Percentiles rank a stretch among this genome's conserved stretches.
These are phyloP conservation scores for Carex scoparia DNA, from an alignment of 176 grass and related monocot genomes.

Conservation along the genomic window DNA sequence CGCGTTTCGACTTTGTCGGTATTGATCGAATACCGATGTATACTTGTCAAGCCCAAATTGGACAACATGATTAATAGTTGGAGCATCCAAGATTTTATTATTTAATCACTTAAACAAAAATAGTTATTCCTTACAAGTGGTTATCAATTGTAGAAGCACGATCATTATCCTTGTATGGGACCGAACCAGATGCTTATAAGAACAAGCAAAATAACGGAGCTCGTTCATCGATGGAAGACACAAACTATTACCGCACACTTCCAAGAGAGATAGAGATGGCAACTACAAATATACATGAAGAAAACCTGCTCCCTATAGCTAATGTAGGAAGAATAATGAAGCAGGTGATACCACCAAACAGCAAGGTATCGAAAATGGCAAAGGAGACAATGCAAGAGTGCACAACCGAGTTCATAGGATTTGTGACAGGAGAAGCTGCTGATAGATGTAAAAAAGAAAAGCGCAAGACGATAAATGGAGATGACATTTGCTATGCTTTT, in stretches of 20 bases:
- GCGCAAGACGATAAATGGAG: constrained; percentile 72
- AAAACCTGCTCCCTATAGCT: constrained; percentile 56
- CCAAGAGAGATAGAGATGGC: not conserved
- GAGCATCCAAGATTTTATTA: constrained; percentile 15
- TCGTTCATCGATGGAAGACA: not conserved
- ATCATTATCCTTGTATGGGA: constrained; percentile 20
- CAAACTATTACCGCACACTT: not conserved
- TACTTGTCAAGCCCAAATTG: not conserved
- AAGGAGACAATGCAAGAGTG: constrained; percentile 84
- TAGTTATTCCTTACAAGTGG: constrained; percentile 16
- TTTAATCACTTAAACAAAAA: constrained; percentile 4
- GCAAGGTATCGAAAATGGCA: constrained; percentile 64
- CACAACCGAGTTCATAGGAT: constrained; percentile 67
- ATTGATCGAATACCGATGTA: not conserved
- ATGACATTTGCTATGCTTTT: constrained; percentile 69
- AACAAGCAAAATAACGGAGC: not conserved
- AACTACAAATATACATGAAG: constrained; percentile 2
- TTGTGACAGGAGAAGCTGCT: constrained; percentile 66
- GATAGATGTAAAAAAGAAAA: constrained; percentile 58
- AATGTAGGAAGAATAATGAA: constrained; percentile 77
- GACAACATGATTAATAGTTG: not conserved
- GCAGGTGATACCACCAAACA: constrained; percentile 45
- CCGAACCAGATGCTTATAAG: constrained; percentile 15
- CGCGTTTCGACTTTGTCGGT: not conserved
- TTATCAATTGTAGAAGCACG: not conserved